Conservation (phyloP, 1,139 yeast species). For the Scheffersomyces lignicola region DNA sequence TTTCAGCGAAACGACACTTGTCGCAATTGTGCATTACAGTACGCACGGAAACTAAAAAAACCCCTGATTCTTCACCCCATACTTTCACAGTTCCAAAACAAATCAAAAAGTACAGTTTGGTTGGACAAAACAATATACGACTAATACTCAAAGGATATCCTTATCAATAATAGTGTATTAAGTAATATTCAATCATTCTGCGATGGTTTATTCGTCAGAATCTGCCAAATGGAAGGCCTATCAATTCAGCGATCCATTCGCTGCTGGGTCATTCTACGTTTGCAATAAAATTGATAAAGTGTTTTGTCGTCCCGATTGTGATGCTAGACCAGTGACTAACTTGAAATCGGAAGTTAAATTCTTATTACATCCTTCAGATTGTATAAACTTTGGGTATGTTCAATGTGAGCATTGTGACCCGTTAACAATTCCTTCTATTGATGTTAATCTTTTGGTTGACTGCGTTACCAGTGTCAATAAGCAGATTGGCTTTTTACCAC, state of each 20-base stretch:
- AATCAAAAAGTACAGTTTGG: too few species aligned
- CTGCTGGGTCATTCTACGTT: conserved; percentile 56
- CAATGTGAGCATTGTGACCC: conserved; percentile 61
- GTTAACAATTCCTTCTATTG: conserved; percentile 38
- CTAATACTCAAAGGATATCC: too few species aligned
- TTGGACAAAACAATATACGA: too few species aligned
- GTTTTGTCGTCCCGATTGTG: conserved; percentile 73
- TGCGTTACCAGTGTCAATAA: conserved; percentile 62
- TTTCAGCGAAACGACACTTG: too few species aligned
- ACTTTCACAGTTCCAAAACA: too few species aligned
- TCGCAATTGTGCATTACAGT: too few species aligned
- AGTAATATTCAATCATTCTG: too few species aligned
- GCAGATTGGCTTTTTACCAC: conserved; percentile 57
- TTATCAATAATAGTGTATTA: too few species aligned
- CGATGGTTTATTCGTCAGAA: conserved; percentile 47
- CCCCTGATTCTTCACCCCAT: too few species aligned
- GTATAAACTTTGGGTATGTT: conserved; percentile 41
- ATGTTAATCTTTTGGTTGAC: conserved; percentile 50
- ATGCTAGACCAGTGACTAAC: conserved; percentile 45
- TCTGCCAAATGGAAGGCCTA: conserved; percentile 62
- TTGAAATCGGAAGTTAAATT: conserved; percentile 48
- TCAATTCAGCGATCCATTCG: conserved; percentile 67
- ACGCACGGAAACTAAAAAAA: too few species aligned
- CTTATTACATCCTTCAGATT: conserved; percentile 41
- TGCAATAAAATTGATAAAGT: conserved; percentile 42